Evolutionary conservation across 768 basidiomycete species (phyloP).

Genomic region (Boletus subparvulus): DNA sequence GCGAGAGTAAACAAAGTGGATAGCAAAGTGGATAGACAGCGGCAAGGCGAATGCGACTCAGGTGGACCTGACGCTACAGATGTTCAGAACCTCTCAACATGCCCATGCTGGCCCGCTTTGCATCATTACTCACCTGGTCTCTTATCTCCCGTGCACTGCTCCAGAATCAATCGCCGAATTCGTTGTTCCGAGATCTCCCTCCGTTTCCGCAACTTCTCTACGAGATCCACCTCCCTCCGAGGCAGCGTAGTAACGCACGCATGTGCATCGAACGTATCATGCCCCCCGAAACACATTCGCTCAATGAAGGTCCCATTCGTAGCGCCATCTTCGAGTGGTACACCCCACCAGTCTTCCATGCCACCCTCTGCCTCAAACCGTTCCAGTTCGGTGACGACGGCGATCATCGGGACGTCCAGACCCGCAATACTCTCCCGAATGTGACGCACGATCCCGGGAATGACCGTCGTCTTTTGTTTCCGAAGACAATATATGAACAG

Average conservation of each 20-base stretch:
- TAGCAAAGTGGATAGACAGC: constrained; percentile 5
- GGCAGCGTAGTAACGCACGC: constrained; percentile 41
- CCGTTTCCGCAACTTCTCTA: constrained; percentile 13
- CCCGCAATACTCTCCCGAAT: constrained; percentile 1
- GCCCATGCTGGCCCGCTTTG: background rate
- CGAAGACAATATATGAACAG: constrained; percentile 28
- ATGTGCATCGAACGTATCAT: constrained; percentile 34
- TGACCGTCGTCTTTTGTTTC: constrained; percentile 14
- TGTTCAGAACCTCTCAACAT: background rate
- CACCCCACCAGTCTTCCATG: constrained; percentile 36
- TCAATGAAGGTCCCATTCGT: constrained; percentile 35
- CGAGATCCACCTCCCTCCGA: constrained; percentile 11
- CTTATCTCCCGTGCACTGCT: constrained; percentile 8
- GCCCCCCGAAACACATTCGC: constrained; percentile 6
- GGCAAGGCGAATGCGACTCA: background rate
- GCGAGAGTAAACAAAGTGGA: background rate
- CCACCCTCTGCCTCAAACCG: constrained; percentile 9
- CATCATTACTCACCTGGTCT: constrained; percentile 14
- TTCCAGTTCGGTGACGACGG: constrained; percentile 29
- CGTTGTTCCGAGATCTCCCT: constrained; percentile 19
- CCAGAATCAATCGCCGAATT: constrained; percentile 13
- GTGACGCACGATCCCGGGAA: constrained; percentile 8
- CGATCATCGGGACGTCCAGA: constrained; percentile 18
- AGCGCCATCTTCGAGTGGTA: background rate
- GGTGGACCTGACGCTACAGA: constrained; percentile 1